Evolutionary conservation across 108 stramenopile genomes (phyloP).

Genomic region (Nitzschia sp.): DNA sequence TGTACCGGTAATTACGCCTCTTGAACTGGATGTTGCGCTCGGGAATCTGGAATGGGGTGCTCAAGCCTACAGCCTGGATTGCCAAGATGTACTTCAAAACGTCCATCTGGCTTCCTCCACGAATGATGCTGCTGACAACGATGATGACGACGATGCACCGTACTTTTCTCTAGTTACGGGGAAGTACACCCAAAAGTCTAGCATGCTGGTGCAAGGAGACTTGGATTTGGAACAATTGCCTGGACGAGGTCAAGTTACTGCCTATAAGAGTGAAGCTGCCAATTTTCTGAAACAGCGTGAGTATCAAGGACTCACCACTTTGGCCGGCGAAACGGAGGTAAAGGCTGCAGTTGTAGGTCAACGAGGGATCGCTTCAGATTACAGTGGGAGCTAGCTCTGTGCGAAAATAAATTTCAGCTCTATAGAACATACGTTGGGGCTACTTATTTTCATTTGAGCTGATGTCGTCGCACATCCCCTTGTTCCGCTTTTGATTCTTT

Average conservation of each 20-base stretch:
- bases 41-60: conserved; percentile 86
- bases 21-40: conserved; percentile 92
- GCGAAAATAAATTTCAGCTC: not conserved
- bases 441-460: no score
- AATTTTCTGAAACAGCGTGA: conserved; percentile 81
- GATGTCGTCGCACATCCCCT: not conserved
- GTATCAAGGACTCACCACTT: conserved; percentile 79
- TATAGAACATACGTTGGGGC: no score
- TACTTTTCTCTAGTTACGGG: conserved; percentile 84
- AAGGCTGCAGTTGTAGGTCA: conserved; percentile 72
- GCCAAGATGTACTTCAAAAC: conserved; percentile 54
- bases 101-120: conserved; percentile 1
- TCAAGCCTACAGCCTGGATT: conserved; percentile 72
- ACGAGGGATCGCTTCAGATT: conserved; percentile 81
- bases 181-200: conserved; percentile 46
- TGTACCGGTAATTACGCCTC: conserved; percentile 88
- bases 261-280: conserved; percentile 78
- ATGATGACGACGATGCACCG: conserved; percentile 67
- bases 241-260: conserved; percentile 71
- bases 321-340: conserved; percentile 67
- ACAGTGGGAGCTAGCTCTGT: conserved; percentile 31
- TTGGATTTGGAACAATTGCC: conserved; percentile 54
- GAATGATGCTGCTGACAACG: conserved; percentile 13
- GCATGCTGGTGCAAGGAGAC: not conserved
- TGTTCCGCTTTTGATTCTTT: not conserved